A percentile compares a stretch with the other conserved stretches of the same genome.
These are phyloP conservation scores for Acanthochlamys bracteata DNA, from an alignment of 106 monocot species.

Conservation along the genomic window DNA sequence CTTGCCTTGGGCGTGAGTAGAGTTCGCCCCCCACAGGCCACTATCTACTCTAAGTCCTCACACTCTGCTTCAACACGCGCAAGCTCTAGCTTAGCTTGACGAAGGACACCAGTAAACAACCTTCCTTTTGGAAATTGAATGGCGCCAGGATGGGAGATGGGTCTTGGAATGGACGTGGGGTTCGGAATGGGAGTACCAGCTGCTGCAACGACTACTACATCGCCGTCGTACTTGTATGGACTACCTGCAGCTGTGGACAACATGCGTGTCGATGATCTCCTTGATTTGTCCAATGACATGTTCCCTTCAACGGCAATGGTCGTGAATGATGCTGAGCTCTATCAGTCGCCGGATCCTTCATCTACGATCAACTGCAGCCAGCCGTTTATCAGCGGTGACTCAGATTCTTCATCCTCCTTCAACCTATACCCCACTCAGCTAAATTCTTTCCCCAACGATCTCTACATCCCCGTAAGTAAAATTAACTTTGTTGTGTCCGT, in stretches of 20 bases:
- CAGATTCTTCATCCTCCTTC: constrained; percentile 14
- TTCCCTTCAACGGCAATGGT: constrained; percentile 18
- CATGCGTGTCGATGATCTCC: constrained; percentile 55
- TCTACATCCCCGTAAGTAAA: constrained; percentile 69
- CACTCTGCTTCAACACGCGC: background rate
- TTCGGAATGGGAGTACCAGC: constrained; percentile 16
- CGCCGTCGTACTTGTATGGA: constrained; percentile 33
- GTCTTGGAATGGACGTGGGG: constrained; percentile 17
- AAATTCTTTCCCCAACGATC: constrained; percentile 43
- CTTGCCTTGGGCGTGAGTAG: background rate
- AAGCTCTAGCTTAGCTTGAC: too few relatives aligned
- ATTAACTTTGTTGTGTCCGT: background rate
- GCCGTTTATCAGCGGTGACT: background rate
- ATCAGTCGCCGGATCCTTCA: constrained; percentile 6
- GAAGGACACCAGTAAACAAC: too few relatives aligned
- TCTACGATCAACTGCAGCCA: background rate
- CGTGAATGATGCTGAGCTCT: constrained; percentile 1
- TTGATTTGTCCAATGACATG: constrained; percentile 57
- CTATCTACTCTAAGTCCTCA: background rate
- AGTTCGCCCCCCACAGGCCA: background rate
- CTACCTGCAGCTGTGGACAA: constrained; percentile 27
- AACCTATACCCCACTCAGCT: background rate
- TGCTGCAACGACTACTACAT: background rate
- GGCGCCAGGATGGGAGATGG: constrained; percentile 45
- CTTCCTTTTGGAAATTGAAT: constrained; percentile 1